These are phyloP conservation scores for Trypanosoma theileri DNA, from an alignment of 208 protist species.

Conservation along the genomic window DNA sequence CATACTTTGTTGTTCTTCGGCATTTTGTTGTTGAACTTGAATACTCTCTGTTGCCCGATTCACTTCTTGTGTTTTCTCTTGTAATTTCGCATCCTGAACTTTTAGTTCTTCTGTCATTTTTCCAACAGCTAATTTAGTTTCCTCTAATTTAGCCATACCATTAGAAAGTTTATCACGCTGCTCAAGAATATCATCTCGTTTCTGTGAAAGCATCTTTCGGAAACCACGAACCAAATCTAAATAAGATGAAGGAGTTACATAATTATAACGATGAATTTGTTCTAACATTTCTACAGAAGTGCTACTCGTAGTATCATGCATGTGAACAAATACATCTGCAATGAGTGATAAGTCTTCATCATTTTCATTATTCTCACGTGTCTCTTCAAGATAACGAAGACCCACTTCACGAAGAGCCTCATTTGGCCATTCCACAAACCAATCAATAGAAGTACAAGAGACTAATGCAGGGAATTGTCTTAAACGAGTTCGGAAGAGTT, in stretches of 20 bases:
- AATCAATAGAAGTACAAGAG: constrained; percentile 98
- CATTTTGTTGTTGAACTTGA: constrained; percentile 93
- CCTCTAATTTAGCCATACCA: constrained; percentile 92
- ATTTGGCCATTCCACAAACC: constrained; percentile 98
- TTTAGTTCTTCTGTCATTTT: constrained; percentile 92
- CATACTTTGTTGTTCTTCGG: constrained; percentile 96
- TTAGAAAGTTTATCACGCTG: constrained; percentile 97
- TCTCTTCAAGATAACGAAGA: constrained; percentile 78
- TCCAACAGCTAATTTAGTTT: constrained; percentile 90
- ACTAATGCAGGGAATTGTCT: constrained; percentile 98
- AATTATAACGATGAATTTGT: constrained; percentile 95
- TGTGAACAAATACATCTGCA: constrained; percentile 91
- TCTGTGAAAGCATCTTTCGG: constrained; percentile 91
- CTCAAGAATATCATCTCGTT: constrained; percentile 90
- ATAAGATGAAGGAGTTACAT: constrained; percentile 98
- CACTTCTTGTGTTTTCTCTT: constrained; percentile 87
- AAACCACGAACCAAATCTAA: constrained; percentile 96
- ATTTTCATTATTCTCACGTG: constrained; percentile 85
- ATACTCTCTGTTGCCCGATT: constrained; percentile 92
- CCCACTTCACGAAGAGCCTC: constrained; percentile 96
- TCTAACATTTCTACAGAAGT: constrained; percentile 89
- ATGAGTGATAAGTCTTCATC: constrained; percentile 83
- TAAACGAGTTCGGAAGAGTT: constrained; percentile 94
- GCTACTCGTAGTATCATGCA: constrained; percentile 92
- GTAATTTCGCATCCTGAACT: constrained; percentile 83